A percentile compares a stretch with the other conserved stretches of the same genome.
These are phyloP conservation scores for Colletotrichum chlorophyti DNA, from an alignment of 2,329 filamentous ascomycete genomes.

Conservation along the genomic window DNA sequence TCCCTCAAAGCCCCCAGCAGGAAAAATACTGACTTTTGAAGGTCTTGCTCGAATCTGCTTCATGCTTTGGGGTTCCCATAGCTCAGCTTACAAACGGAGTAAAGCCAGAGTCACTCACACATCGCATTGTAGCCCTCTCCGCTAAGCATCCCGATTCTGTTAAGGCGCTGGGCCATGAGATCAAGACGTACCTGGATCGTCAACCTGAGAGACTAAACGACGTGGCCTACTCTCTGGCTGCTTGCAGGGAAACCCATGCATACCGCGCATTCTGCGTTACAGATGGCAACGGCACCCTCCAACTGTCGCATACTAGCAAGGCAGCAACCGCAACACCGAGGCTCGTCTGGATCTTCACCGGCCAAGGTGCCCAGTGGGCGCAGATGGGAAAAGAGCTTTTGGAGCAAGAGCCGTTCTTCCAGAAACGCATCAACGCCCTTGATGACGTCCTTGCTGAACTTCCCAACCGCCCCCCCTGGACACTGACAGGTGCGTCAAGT, in stretches of 20 bases:
- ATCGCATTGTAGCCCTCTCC: conserved; percentile 5
- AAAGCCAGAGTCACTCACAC: too few species aligned
- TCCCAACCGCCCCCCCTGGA: background rate
- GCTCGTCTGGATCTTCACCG: conserved; percentile 27
- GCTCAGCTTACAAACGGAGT: background rate
- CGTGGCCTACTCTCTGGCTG: conserved; percentile 29
- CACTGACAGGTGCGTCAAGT: conserved; percentile 22
- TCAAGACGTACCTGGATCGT: background rate
- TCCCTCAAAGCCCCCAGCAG: too few species aligned
- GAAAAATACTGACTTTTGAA: background rate
- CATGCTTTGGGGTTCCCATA: background rate
- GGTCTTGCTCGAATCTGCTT: conserved; percentile 20
- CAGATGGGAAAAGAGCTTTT: conserved; percentile 30
- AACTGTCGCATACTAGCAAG: conserved; percentile 30
- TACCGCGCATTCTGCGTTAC: conserved; percentile 29
- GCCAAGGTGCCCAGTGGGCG: conserved; percentile 30
- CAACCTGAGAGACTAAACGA: conserved; percentile 24
- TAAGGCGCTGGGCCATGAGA: background rate
- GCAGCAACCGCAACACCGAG: background rate
- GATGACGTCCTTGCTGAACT: conserved; percentile 16
- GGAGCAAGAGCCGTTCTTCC: conserved; percentile 11
- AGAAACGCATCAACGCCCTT: conserved; percentile 19
- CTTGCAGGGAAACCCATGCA: conserved; percentile 25
- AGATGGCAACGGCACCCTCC: background rate
- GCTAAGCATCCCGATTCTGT: conserved; percentile 1